These are phyloP conservation scores for Nematodospora anomalae DNA, from an alignment of 1,139 yeast genomes.

Conservation along the genomic window DNA sequence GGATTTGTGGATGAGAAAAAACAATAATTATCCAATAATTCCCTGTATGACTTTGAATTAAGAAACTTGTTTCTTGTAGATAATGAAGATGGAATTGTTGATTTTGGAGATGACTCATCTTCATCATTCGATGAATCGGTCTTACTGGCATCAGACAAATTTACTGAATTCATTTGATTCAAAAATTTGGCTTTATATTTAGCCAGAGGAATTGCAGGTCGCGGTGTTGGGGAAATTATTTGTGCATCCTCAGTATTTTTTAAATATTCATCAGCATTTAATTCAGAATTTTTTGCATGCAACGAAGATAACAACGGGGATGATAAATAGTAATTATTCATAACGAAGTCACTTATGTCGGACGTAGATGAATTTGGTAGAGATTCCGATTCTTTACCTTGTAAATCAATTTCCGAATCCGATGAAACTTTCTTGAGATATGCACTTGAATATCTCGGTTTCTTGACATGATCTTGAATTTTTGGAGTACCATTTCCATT, in stretches of 20 bases:
- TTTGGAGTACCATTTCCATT: conserved; percentile 6
- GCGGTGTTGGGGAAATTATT: conserved; percentile 7
- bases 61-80: conserved; percentile 20
- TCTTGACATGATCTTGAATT: conserved; percentile 23
- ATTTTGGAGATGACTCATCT: conserved; percentile 6
- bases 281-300: conserved; percentile 7
- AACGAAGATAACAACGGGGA: conserved; percentile 38
- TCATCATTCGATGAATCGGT: conserved; percentile 1
- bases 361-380: neutral
- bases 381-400: conserved; percentile 4
- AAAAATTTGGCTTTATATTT: conserved; percentile 14
- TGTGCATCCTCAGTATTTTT: conserved; percentile 9
- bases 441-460: conserved; percentile 42
- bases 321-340: conserved; percentile 38
- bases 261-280: conserved; percentile 4
- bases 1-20: conserved; percentile 38
- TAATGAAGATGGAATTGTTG: conserved; percentile 1
- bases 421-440: conserved; percentile 38
- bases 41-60: conserved; percentile 65
- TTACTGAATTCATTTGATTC: conserved; percentile 10
- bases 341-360: conserved; percentile 27
- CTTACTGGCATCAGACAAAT: conserved; percentile 10
- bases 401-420: conserved; percentile 26
- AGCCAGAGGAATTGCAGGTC: conserved; percentile 5
- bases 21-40: conserved; percentile 70